A percentile compares a stretch with the other conserved stretches of the same genome.
These are phyloP conservation scores for Xylaria sp. DNA, from an alignment of 2,329 filamentous ascomycete species.

Conservation along the genomic window DNA sequence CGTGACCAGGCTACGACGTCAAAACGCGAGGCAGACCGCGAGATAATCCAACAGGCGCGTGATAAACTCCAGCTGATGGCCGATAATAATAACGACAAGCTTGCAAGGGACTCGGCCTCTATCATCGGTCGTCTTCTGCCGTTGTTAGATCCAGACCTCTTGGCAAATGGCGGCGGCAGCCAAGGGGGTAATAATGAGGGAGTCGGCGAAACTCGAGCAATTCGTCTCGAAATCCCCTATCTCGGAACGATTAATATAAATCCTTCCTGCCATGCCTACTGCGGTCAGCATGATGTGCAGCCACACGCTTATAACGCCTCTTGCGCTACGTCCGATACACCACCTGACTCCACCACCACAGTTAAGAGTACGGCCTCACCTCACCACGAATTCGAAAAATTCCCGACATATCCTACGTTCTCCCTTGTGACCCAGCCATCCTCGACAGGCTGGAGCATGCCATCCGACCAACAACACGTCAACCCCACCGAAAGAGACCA, in stretches of 20 bases:
- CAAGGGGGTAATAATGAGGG: slow-evolving; percentile 33
- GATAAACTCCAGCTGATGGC: slow-evolving; percentile 56
- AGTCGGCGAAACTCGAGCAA: slow-evolving; percentile 33
- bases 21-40: slow-evolving; percentile 52
- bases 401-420: neutral
- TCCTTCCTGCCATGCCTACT: slow-evolving; percentile 22
- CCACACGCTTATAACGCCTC: slow-evolving; percentile 23
- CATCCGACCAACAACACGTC: slow-evolving; percentile 14
- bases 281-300: slow-evolving; percentile 25
- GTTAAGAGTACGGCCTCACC: neutral
- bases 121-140: slow-evolving; percentile 58
- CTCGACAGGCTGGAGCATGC: slow-evolving; percentile 25
- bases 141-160: slow-evolving; percentile 46
- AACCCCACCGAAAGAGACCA: slow-evolving; percentile 6
- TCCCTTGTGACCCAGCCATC: slow-evolving; percentile 11
- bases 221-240: slow-evolving; percentile 59
- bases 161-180: slow-evolving; percentile 10
- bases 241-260: slow-evolving; percentile 61
- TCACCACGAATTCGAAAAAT: slow-evolving; percentile 12
- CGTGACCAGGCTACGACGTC: slow-evolving; percentile 37
- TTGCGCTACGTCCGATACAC: neutral
- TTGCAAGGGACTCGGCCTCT: slow-evolving; percentile 56
- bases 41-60: slow-evolving; percentile 52
- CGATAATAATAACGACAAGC: slow-evolving; percentile 53
- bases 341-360: neutral